Base-by-base conservation (phyloP, 2,329 filamentous ascomycete genomes). In the Ophiostoma piceae region DNA sequence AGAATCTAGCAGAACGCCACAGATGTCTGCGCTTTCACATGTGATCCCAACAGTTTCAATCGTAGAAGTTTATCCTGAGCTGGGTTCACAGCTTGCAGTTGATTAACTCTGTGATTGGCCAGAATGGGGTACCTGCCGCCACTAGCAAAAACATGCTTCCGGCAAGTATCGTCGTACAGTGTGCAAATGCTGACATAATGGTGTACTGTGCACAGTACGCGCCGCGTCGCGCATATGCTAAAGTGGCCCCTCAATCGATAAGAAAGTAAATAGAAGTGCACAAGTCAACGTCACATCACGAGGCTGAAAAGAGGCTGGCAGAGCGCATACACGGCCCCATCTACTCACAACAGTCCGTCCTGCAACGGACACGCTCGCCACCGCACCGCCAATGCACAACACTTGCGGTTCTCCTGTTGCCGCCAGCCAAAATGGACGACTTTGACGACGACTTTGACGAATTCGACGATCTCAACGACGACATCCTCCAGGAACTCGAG, bases 401-500 rank as follows among this genome's bases (percentile, higher is more conserved):
- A 8, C 47, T 29, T 26, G 35, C 39, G 29, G 54, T 35, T n/a
- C 37, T 35, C 62, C 26, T 19, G 47, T 41, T 57, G 66, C 65
- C 37, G 69, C 35, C 51, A 39, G n/a, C 29, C 67, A 72, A 69
- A 67, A 84, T 84, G 79, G 86, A 88, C 79, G 84, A 86, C 72
- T 89, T 87, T 76, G 86, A 83, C 71, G 88, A 89, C 76, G 87
- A 88, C 71, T 82, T 90, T 74, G 87, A 90, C 76, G 82, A 84
- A 57, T 82, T 90, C 74, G 87, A 90, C 76, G 82, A 84, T 57
- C 79, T 90, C 60, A 85, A 87, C 73, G 81, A 84, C 72, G 83
- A 84, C 72, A 81, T 81, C 66, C 79, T 90, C 3, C 82, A 86
- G 74, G 86, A 89, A 76, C 84, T 90, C 72, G 88, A 90, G 76